Conservation (phyloP, 2,329 filamentous ascomycete genomes). For the Ophiostoma tasmaniense region DNA sequence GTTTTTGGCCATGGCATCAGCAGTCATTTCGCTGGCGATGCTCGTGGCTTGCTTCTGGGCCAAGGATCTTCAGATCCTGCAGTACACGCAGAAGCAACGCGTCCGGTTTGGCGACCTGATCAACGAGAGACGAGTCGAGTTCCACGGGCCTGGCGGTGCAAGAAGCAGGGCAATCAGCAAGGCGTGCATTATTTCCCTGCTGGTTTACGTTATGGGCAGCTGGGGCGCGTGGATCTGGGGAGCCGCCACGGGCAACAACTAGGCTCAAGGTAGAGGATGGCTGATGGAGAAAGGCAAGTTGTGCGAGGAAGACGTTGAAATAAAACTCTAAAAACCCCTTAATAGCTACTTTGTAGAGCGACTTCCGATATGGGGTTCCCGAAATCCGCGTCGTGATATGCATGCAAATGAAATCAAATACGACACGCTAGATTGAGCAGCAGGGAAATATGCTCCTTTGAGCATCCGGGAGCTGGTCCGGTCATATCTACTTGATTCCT, state of each 20-base stretch:
- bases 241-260: background rate
- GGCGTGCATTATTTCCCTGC: background rate
- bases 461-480: background rate
- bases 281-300: too few relatives aligned
- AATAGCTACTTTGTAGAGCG: background rate
- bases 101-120: conserved; percentile 3
- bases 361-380: background rate
- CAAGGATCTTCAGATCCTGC: conserved; percentile 1
- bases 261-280: too few relatives aligned
- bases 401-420: background rate
- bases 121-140: background rate
- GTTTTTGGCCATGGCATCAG: background rate
- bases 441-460: background rate
- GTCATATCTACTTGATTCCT: background rate
- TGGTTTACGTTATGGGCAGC: background rate
- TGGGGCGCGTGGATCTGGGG: background rate
- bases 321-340: too few relatives aligned
- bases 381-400: background rate
- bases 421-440: background rate
- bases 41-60: background rate
- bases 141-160: background rate
- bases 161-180: background rate
- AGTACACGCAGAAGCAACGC: conserved; percentile 5
- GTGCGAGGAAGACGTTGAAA: too few relatives aligned
- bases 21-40: conserved; percentile 4